Evolutionary conservation across 345 rosid species (phyloP), one percentile per base, ranked within the genome.

Genomic region (Brassica rapa): DNA sequence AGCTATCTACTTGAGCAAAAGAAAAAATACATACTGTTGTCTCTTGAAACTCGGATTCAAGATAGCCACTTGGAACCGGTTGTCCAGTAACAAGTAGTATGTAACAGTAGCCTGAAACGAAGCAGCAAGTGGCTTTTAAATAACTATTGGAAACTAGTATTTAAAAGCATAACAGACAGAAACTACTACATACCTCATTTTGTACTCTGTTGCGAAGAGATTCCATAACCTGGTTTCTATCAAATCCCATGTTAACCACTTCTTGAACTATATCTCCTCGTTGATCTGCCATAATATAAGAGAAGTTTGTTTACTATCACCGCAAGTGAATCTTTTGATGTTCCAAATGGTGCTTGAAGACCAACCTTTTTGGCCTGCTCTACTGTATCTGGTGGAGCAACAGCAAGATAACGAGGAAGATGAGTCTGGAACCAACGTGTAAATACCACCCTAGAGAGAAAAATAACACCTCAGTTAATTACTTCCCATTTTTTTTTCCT

Each of bases 351-450:
- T n/a, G 30, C 66, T 32, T 6, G 27, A 27, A 4, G 5, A 66
- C 77, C 21, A 77, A 87, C 99, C 98, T 87, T 89, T 84, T 87
- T 90, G 15, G 89, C 89, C 82, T 90, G 97, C 78, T 88, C 88
- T 86, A 78, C 77, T 29, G 93, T 88, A 67, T 91, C 94, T 4
- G 94, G 96, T 53, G 90, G 95, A 46, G 99, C 85, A 71, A 89
- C 94, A 35, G 97, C 97, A 76, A 96, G 84, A 76, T 96, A 93
- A 64, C 92, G 88, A 53, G 96, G 93, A 81, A 96, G 96, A 74
- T 84, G 93, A 73, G 82, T 86, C 82, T 86, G 90, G 84, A 96
- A 96, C 99, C 99, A 96, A 14, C 74, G 98, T 93, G 78, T 93
- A 96, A 75, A 90, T 87, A 66, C 97, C 99, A 76, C 85, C 88